Base-by-base conservation (phyloP, 116 monocot species). In the Posidonia oceanica region DNA sequence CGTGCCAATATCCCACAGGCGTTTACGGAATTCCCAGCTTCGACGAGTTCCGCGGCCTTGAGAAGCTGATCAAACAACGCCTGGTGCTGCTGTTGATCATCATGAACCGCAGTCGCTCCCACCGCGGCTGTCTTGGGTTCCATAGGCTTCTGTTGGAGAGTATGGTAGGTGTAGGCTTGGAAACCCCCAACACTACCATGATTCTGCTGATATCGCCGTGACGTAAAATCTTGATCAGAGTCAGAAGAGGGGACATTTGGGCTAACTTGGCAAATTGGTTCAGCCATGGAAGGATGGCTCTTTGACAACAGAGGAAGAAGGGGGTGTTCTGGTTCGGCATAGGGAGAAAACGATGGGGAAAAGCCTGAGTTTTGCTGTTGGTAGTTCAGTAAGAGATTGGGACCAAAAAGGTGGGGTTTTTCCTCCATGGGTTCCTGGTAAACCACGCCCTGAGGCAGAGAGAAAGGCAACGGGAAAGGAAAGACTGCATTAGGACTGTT, bases 1-100 rank as follows among this genome's bases (percentile, higher is more conserved):
- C 94, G 94, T 90, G 94, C 87, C 94, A 94, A 94, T 94, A 94
- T 94, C 94, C 64, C 94, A 61, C 80, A 81, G 77, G 94, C 87
- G 64, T 80, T 72, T 48, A 71, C 61, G 77, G 69, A 73, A 68
- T 94, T 82, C 54, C 90, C 87, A 69, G 78, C 70, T 69, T 90
- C 90, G 39, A 85, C 67, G 44, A 85, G 71, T 76, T 87, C 85
- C 3, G 90, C 83, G 4, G 90, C 90, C 74, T 83, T 85, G 71
- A 83, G 75, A 16, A 94, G 84, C 77, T 85, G 85, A 67, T 90
- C 90, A n/a, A 87, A 66, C 23, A 87, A 52, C 4, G 71, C 76
- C 72, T 80, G 79, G 21, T 82, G 74, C 70, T 86, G 88, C 63
- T 75, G 78, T 39, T 76, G 83, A 29, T 29, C 29, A 29, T 29